Conservation (phyloP, 192 early-diverging fungal genomes). For the Umbelopsis sp. region DNA sequence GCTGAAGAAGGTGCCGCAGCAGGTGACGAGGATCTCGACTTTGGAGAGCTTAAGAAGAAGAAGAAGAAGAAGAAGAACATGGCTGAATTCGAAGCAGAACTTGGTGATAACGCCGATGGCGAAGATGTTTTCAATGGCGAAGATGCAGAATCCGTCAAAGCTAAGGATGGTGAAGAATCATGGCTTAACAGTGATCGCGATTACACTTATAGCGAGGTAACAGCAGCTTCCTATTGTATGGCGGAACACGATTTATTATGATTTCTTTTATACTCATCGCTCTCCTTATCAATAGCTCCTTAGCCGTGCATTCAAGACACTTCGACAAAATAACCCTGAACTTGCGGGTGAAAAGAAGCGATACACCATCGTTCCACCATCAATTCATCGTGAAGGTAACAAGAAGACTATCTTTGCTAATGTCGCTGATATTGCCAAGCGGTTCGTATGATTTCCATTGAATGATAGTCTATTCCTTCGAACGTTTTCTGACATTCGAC, state of each 20-base stretch:
- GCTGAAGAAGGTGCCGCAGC: conserved; percentile 51
- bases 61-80: conserved; percentile 82
- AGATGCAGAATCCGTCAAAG: conserved; percentile 38
- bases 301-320: conserved; percentile 85
- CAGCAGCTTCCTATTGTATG: background rate
- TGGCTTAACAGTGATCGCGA: conserved; percentile 92
- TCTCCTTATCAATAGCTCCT: conserved; percentile 64
- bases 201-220: conserved; percentile 90
- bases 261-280: too few relatives aligned
- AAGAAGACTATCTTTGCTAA: conserved; percentile 98
- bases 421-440: conserved; percentile 90
- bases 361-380: conserved; percentile 94
- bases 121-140: conserved; percentile 58
- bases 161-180: conserved; percentile 55
- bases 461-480: too few relatives aligned
- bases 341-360: conserved; percentile 89
- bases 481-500: too few relatives aligned
- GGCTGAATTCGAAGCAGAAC: conserved; percentile 84
- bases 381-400: conserved; percentile 87
- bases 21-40: conserved; percentile 52
- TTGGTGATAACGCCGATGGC: conserved; percentile 55
- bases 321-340: conserved; percentile 93
- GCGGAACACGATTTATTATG: background rate
- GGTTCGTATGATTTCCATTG: conserved; percentile 44
- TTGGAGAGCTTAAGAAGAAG: conserved; percentile 75